Base-by-base conservation (phyloP, 345 rosid genomes). In the Salix udensis region DNA sequence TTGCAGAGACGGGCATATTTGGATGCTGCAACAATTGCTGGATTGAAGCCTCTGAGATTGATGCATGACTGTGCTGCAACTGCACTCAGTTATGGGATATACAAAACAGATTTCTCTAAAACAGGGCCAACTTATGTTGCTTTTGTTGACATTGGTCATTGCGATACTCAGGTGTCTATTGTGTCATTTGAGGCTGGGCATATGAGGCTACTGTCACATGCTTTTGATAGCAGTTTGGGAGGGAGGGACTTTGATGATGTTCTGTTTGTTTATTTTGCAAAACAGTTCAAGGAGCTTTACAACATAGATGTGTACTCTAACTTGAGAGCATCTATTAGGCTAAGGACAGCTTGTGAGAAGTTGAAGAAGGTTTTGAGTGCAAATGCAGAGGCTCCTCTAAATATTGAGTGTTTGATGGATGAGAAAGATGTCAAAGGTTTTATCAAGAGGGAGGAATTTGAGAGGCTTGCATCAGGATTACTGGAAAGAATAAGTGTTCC, bases 341-440 rank as follows among this genome's bases (percentile, higher is more conserved):
- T 89, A 75, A 80, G 88, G 79, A 82, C 89, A 60, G 90, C 90
- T 44, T 86, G 92, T 77, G 92, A 83, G 80, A 89, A 87, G 78
- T 73, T 86, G 83, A 87, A 86, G 84, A 89, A 87, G 83, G 81
- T 87, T 78, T 80, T 89, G 81, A 87, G 90, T 77, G 92, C 92
- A 60, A 87, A 89, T 80, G 88, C 89, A 7, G 90, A 86, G 85
- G 89, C 88, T 5, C 88, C 89, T 4, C 76, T 86, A 42, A 86
- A 87, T 75, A 86, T 89, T 65, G 92, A 89, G 81, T 89, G 92
- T 79, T 83, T 89, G 80, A 87, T 89, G 88, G 92, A 89, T 72
- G 92, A 89, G 83, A 89, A 85, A 81, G 92, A 89, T 74, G 92
- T 89, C 48, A 87, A 75, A 81, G 87, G 90, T 44, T 84, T 76